Percentiles rank a stretch among this genome's conserved stretches.
phyloP scores from a whole-genome alignment of 78 protist genomes.

The Anaeramoeba flamelloides region DNA sequence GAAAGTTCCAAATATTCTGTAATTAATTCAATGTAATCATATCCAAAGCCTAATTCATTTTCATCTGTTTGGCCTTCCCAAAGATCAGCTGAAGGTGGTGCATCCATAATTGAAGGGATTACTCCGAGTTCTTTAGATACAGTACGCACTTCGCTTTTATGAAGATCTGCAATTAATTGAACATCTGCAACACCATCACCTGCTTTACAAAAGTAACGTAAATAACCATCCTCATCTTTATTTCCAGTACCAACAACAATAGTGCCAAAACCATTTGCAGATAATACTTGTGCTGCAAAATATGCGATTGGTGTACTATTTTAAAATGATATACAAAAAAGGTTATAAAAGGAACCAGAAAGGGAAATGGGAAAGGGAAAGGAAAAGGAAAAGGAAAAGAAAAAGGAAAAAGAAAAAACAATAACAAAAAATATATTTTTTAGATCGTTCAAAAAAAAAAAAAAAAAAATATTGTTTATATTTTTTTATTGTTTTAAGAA shows the following conservation, averaged over 20 bases:
- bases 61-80: conserved; percentile 3
- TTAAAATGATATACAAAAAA: no score
- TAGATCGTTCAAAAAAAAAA: no score
- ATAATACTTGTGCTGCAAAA: neutral
- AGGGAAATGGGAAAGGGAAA: no score
- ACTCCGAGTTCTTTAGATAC: neutral
- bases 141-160: neutral
- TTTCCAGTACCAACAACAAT: neutral
- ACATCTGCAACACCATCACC: neutral
- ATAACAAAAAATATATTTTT: no score
- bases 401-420: no score
- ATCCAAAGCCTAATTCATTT: neutral
- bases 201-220: neutral
- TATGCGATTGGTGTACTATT: neutral
- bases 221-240: neutral
- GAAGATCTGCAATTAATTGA: neutral
- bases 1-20: neutral
- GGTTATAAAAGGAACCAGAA: no score
- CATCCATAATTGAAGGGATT: neutral
- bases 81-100: neutral
- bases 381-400: no score
- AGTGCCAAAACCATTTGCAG: neutral
- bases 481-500: no score
- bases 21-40: neutral
- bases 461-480: no score